Evolutionary conservation across 345 rosid species (phyloP).

Genomic region (Turnera subulata): DNA sequence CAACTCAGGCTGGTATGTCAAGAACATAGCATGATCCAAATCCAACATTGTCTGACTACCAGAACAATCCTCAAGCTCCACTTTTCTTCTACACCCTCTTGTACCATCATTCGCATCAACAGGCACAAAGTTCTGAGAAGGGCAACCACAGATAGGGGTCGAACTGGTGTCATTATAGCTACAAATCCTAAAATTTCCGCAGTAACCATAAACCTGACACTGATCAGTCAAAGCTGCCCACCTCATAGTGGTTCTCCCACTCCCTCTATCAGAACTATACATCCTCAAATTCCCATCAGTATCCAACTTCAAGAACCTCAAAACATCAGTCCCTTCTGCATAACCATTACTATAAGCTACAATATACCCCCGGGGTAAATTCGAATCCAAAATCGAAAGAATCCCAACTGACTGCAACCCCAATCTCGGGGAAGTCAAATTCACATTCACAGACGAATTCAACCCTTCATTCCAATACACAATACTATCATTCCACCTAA

Average conservation of each 20-base stretch:
- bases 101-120: constrained; percentile 41
- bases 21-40: constrained; percentile 45
- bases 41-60: constrained; percentile 48
- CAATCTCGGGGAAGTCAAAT: constrained; percentile 43
- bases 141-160: constrained; percentile 52
- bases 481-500: constrained; percentile 45
- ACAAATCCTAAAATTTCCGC: constrained; percentile 66
- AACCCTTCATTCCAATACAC: constrained; percentile 47
- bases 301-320: constrained; percentile 55
- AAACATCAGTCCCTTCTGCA: constrained; percentile 42
- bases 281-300: constrained; percentile 64
- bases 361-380: constrained; percentile 14
- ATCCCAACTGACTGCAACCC: constrained; percentile 43
- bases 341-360: constrained; percentile 53
- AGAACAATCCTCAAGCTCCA: constrained; percentile 45
- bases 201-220: constrained; percentile 57
- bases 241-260: constrained; percentile 21
- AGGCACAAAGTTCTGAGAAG: constrained; percentile 56
- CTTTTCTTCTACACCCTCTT: constrained; percentile 59
- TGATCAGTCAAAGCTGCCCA: constrained; percentile 66
- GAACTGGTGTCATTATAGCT: constrained; percentile 34
- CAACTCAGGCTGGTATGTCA: constrained; percentile 45
- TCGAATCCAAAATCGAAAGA: constrained; percentile 38
- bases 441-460: constrained; percentile 38
- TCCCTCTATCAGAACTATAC: constrained; percentile 34